Percentiles rank a stretch among this genome's conserved stretches.
Evolutionary conservation across 805 yeast genomes (phyloP).

Genomic region (Saturnispora sekii): DNA sequence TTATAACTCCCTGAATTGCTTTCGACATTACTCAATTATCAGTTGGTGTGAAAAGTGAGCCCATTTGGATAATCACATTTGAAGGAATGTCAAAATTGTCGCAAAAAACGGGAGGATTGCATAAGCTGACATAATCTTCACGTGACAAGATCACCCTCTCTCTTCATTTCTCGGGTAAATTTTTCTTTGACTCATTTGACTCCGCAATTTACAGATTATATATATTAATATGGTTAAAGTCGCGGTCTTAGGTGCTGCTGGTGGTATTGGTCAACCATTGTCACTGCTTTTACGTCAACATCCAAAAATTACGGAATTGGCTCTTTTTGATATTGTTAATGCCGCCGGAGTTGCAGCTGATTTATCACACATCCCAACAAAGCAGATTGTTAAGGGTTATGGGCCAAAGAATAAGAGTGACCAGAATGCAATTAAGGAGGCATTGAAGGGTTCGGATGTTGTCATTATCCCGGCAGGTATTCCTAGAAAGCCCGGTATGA

Average conservation of each 20-base stretch:
- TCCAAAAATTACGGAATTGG: constrained; percentile 77
- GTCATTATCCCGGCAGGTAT: constrained; percentile 96
- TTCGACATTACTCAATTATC: background rate
- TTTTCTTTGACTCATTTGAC: background rate
- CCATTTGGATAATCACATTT: too few species aligned
- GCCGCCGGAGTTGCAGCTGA: constrained; percentile 98
- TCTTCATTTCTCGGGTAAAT: too few species aligned
- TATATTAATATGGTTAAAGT: constrained; percentile 34
- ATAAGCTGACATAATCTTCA: too few species aligned
- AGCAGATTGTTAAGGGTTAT: constrained; percentile 81
- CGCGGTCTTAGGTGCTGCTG: constrained; percentile 75
- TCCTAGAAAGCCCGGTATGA: constrained; percentile 98
- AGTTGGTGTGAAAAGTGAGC: background rate
- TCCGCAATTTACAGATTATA: background rate
- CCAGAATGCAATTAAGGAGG: constrained; percentile 48
- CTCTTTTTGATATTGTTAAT: constrained; percentile 81
- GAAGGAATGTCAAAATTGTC: too few species aligned
- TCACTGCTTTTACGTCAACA: constrained; percentile 78
- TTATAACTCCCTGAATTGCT: constrained; percentile 1
- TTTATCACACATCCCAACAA: constrained; percentile 86
- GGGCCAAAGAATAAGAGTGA: constrained; percentile 52
- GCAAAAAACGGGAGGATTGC: too few species aligned
- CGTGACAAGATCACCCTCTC: too few species aligned
- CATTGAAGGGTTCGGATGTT: constrained; percentile 72
- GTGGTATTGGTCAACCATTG: constrained; percentile 94